Base-by-base conservation (phyloP, 257 asterid species). In the Solanum okadae region DNA sequence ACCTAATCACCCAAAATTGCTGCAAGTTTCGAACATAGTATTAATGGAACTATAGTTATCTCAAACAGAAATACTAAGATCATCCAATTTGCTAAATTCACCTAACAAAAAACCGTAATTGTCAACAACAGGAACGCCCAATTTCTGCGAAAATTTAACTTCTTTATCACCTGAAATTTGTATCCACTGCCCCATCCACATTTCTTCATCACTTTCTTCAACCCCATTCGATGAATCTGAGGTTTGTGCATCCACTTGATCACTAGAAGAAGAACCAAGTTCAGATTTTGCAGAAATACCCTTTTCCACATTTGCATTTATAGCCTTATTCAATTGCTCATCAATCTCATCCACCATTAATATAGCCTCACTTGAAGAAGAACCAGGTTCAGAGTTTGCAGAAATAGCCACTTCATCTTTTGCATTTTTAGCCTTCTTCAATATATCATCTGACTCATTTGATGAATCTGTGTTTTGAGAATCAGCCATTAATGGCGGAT, bases 71-170 rank as follows among this genome's bases (percentile, higher is more conserved):
- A 87, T 34, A 20, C 78, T 75, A 52, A 87, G 87, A 31, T 89
- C 90, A 35, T 89, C 91, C 88, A 89, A 65, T 75, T 46, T 22
- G 35, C 88, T 87, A 78, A 84, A 89, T 49, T 87, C 87, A 29
- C 90, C 91, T 72, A 84, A 49, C 46, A 89, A 78, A 23, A 42
- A 83, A 9, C 90, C 90, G 31, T 87, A 56, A 20, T 83, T 89
- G 35, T 89, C 89, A 65, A 87, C 67, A 63, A 89, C 33, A 6
- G 85, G 88, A 10, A 84, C 44, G 15, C 71, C 68, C 38, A 44
- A 75, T 31, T 70, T 75, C n/a, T 10, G 22, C 16, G 44, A 78
- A 33, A 81, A 25, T 16, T 87, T 75, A 29, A 83, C 88, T 29
- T 75, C 29, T 49, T 73, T n/a, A 8, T 76, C 88, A 6, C 76